Evolutionary conservation across 768 basidiomycete species (phyloP).

Genomic region (Leucocoprinus leucothites): DNA sequence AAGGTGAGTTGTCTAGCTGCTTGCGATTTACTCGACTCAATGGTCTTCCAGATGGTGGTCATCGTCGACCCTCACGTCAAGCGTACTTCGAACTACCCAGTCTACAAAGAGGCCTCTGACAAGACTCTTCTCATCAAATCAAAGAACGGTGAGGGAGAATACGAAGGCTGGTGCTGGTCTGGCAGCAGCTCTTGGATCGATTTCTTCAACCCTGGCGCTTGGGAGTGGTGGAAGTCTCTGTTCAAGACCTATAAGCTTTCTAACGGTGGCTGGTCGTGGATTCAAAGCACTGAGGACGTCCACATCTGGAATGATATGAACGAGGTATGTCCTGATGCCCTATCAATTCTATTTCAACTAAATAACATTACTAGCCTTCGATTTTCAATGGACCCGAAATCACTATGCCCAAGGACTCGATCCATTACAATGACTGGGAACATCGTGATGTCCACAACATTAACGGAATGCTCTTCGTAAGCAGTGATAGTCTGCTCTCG

Average conservation of each 20-base stretch:
- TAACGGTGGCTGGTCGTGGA: constrained; percentile 70
- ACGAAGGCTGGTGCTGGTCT: constrained; percentile 99
- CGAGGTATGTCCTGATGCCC: constrained; percentile 53
- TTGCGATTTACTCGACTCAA: not conserved
- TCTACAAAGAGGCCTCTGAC: constrained; percentile 82
- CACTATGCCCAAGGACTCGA: constrained; percentile 56
- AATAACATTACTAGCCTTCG: constrained; percentile 56
- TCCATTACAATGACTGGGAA: constrained; percentile 96
- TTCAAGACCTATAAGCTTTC: constrained; percentile 62
- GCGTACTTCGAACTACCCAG: constrained; percentile 72
- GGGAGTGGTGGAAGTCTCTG: constrained; percentile 88
- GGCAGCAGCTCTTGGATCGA: constrained; percentile 97
- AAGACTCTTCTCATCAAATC: constrained; percentile 81
- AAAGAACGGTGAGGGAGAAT: constrained; percentile 76
- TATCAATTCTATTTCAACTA: not conserved
- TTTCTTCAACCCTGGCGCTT: constrained; percentile 88
- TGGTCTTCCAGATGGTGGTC: constrained; percentile 81
- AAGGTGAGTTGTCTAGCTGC: constrained; percentile 50
- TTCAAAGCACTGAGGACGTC: constrained; percentile 74
- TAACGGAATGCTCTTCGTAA: constrained; percentile 90
- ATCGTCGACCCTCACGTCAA: constrained; percentile 98
- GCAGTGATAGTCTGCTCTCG: constrained; percentile 20
- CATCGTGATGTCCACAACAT: constrained; percentile 97
- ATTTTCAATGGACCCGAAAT: constrained; percentile 99
- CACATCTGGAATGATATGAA: constrained; percentile 99